Evolutionary conservation across 345 rosid genomes (phyloP), one percentile per base, ranked within the genome.

Genomic region (Abelmoschus esculentus): DNA sequence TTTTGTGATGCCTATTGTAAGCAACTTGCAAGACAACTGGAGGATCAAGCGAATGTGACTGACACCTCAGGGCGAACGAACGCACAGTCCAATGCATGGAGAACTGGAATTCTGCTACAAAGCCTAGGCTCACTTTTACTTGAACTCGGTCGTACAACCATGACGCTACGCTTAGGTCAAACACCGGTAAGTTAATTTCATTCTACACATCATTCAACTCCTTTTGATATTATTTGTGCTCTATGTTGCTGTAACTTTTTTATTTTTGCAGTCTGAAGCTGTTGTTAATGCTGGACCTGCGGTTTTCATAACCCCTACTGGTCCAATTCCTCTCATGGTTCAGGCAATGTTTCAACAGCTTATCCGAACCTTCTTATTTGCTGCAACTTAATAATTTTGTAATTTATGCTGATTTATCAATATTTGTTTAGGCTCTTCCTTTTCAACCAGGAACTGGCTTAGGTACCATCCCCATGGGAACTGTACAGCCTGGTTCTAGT

Each of bases 211-310:
- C 69, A 32, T 74, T 38, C 19, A 34, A 40, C 47, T 42, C 38
- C 55, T 49, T 59, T 12, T 58, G 5, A 46, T 44, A 60, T 11
- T 26, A 11, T 22, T 40, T 59, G n/a, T 58, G 12, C 26, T 56
- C 49, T 15, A 28, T 62, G 47, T 60, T 50, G 36, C 63, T 62
- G 55, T 63, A 36, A 36, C 1, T 6, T 59, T 42, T 58, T 31
- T 3, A n/a, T 69, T 61, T 82, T 9, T 76, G 74, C 86, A 89
- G 96, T 79, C 62, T 47, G 92, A 89, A 74, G 87, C 96, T 63
- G 79, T 85, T 65, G 90, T 89, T 59, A 89, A 87, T 80, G 86
- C 92, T 70, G 96, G 96, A 34, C 96, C 92, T 61, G 96, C 92
- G 12, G 84, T 89, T 70, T 89, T 83, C 74, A 81, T 89, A 61